These are phyloP conservation scores for Phytopythium sindhum DNA, from an alignment of 352 stramenopile genomes.

Conservation along the genomic window DNA sequence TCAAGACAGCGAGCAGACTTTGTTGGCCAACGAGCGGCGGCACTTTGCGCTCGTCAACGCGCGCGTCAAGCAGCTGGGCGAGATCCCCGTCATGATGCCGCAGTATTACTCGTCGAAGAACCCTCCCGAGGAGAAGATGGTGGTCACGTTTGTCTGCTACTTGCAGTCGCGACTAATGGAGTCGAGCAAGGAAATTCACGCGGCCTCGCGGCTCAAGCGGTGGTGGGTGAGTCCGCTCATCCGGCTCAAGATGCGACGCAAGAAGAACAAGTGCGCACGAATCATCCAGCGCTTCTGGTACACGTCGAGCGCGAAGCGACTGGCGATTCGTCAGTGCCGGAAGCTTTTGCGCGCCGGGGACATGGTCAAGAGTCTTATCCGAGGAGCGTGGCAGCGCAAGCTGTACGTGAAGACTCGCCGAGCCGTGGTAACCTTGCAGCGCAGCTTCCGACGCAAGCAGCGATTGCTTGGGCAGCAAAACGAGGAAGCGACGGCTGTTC, in stretches of 20 bases:
- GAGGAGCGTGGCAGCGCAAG: slow-evolving; percentile 21
- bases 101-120: slow-evolving; percentile 87
- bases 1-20: slow-evolving; percentile 12
- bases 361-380: slow-evolving; percentile 40
- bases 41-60: slow-evolving; percentile 90
- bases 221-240: slow-evolving; percentile 68
- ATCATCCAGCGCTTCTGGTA: slow-evolving; percentile 81
- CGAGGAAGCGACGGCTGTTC: not conserved
- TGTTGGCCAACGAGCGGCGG: slow-evolving; percentile 66
- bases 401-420: slow-evolving; percentile 24
- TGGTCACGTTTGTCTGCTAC: slow-evolving; percentile 94
- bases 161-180: slow-evolving; percentile 93
- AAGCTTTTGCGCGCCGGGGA: slow-evolving; percentile 57
- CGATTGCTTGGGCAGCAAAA: not conserved
- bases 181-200: slow-evolving; percentile 92
- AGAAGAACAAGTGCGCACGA: slow-evolving; percentile 52
- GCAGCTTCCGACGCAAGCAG: slow-evolving; percentile 23
- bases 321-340: slow-evolving; percentile 67
- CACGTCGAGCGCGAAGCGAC: slow-evolving; percentile 66
- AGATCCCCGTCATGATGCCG: slow-evolving; percentile 89
- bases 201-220: slow-evolving; percentile 82
- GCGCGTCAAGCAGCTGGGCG: slow-evolving; percentile 88
- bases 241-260: slow-evolving; percentile 46
- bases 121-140: slow-evolving; percentile 91
- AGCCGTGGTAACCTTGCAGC: slow-evolving; percentile 33